These are phyloP conservation scores for Shiraia sp. DNA, from an alignment of 2,329 filamentous ascomycete genomes.

Conservation along the genomic window DNA sequence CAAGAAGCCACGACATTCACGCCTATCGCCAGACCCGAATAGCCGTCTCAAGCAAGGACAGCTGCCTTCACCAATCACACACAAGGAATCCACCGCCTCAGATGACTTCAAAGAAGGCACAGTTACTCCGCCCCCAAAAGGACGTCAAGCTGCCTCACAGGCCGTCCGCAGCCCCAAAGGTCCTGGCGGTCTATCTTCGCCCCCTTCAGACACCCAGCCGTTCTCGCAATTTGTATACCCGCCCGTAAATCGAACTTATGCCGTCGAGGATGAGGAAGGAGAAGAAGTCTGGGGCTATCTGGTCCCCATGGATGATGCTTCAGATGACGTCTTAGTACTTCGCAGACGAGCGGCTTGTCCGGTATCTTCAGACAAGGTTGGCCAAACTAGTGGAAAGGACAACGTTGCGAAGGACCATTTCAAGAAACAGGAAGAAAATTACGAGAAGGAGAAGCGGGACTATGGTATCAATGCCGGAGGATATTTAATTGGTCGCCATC, in stretches of 20 bases:
- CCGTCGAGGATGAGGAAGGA: conserved; percentile 79
- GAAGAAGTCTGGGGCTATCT: conserved; percentile 97
- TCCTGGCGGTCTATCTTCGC: conserved; percentile 57
- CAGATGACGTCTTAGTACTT: conserved; percentile 72
- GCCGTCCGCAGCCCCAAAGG: conserved; percentile 41
- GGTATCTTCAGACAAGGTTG: conserved; percentile 50
- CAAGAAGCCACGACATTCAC: conserved; percentile 84
- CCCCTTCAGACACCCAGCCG: conserved; percentile 72
- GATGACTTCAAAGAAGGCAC: conserved; percentile 69
- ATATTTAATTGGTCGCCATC: conserved; percentile 89
- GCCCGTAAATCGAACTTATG: conserved; percentile 72
- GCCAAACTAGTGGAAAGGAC: conserved; percentile 48
- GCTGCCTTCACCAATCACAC: conserved; percentile 80
- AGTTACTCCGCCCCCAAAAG: conserved; percentile 63
- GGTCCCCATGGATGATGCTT: conserved; percentile 74
- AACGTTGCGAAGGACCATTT: conserved; percentile 56
- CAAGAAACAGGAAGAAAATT: conserved; percentile 64
- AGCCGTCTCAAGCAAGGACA: conserved; percentile 59
- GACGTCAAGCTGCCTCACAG: conserved; percentile 42
- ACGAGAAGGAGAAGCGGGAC: conserved; percentile 60
- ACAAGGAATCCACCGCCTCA: conserved; percentile 66
- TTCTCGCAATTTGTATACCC: conserved; percentile 81
- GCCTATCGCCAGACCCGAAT: conserved; percentile 53
- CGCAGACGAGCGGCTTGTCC: conserved; percentile 74
- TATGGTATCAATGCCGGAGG: conserved; percentile 69